Conservation (phyloP, 164 flowering plant species). For the Annona cherimola region DNA sequence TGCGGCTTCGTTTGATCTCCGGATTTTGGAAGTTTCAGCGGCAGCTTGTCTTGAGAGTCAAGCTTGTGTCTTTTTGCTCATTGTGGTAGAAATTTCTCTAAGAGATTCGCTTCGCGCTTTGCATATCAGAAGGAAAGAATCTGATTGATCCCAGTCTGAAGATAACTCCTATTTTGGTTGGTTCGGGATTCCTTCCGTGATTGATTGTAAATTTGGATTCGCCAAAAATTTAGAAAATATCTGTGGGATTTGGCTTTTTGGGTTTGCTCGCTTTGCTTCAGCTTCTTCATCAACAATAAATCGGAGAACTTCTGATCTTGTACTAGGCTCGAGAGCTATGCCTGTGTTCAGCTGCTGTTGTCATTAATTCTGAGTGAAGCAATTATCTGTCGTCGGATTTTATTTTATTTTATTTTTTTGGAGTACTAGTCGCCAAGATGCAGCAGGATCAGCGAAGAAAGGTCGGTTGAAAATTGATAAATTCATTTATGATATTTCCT, state of each 20-base stretch:
- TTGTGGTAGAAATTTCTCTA: background rate
- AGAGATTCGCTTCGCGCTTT: background rate
- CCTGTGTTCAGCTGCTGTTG: background rate
- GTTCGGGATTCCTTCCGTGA: background rate
- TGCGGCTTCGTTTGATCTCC: background rate
- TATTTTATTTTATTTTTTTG: background rate
- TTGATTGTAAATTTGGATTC: background rate
- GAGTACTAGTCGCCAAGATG: conserved; percentile 38
- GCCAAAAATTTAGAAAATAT: background rate
- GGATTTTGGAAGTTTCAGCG: background rate
- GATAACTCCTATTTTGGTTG: background rate
- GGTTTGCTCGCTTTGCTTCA: background rate
- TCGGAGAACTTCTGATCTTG: background rate
- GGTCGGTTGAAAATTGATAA: conserved; percentile 26
- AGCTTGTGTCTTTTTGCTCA: background rate
- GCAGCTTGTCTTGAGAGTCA: background rate
- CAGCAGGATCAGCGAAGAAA: conserved; percentile 77
- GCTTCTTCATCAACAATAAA: background rate
- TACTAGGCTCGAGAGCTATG: background rate
- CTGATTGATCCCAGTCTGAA: background rate
- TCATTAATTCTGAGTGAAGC: background rate
- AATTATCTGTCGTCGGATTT: background rate
- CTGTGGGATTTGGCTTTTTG: background rate
- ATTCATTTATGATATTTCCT: background rate
- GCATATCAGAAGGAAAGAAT: background rate